Base-by-base conservation (phyloP, 257 asterid genomes). In the Leonotis leonurus region DNA sequence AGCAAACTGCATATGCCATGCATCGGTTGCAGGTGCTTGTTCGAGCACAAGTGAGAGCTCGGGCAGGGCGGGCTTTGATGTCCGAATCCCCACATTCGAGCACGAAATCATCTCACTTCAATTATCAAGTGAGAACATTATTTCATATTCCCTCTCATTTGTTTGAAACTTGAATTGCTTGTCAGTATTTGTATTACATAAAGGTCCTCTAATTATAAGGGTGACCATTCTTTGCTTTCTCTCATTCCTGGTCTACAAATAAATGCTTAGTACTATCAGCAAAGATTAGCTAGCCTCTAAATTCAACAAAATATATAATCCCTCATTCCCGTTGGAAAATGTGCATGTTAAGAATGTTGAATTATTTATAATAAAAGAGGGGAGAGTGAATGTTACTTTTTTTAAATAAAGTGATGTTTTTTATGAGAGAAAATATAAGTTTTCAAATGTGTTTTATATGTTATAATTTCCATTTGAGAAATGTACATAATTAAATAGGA, bases 11-110 rank as follows among this genome's bases (percentile, higher is more conserved):
- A 3, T 80, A 77, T 21, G 50, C 69, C 20, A 62, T 93, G 26
- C 72, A 80, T 27, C 82, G 83, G 11, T 25, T 82, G 62, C 91
- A 84, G 62, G 92, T 84, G 0, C 78, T 87, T 14, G 72, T 69
- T 10, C 78, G 92, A 25, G 89, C 87, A 3, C 97, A 83, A 69
- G 80, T 79, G 0, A 70, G 91, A 33, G 95, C 86, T 36, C 86
- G 86, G 14, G 66, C 83, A 0, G 83, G 82, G 3, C 83, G 90
- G 0, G 65, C 70, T 4, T 68, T 57, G 12, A 25, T 49, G 49
- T 78, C 75, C 1, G 95, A 83, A 12, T 84, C 93, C 10, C 94
- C 90, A 7, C 80, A 73, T 20, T 75, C 88, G 14, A 73, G 78
- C 77, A 60, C 70, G 3, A 86, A 85, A 33, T 65, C 85, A 0